Base-by-base conservation (phyloP, 371 early-diverging fungal genomes). In the Syncephalastrum sp. region DNA sequence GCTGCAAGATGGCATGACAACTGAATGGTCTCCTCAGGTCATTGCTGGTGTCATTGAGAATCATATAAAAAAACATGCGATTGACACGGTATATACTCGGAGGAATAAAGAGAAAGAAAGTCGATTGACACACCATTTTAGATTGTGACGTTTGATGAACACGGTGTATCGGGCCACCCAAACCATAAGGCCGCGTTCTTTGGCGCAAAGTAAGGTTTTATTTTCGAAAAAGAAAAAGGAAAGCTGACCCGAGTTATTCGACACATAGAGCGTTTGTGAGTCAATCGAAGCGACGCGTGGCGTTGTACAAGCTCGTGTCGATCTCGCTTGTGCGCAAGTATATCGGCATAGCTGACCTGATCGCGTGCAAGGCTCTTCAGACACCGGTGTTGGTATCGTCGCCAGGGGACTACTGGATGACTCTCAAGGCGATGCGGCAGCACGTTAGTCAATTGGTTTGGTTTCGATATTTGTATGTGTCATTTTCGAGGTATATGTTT, bases 401-500 rank as follows among this genome's bases (percentile, higher is more conserved):
- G 3, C 77, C 83, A 14, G 51, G 61, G 13, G 77, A 79, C 1
- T 82, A 82, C 55, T 50, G 77, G 21, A 50, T 57, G 33, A 77
- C 79, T 2, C 69, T 81, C 51, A 73, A 71, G 50, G 96, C 96
- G 8, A 99, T 99, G 99, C 70, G 80, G 38, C 75, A 83, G 64
- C 99, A 98, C 65, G 70, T 66, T 50, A 86, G 83, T 48, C 99
- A 99, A 75, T 67, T 98, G 64, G 89, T 93, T 14, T 98, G 99
- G 99, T 99, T 95, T 78, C 79, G 99, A 27, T 88, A 90, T 74
- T 68, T 98, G 21, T 99, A 96, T 74, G 81, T 98, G 46, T 66
- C 89, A 13, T 92, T 94, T 64, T 95, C 96, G n/a, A 81, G 94
- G 54, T 99, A 95, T 77, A 97, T 97, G 97, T 75, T 83, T 59